Percentiles rank a stretch among this genome's conserved stretches.
phyloP scores from a whole-genome alignment of 257 asterid genomes.

The Penstemon eatonii region DNA sequence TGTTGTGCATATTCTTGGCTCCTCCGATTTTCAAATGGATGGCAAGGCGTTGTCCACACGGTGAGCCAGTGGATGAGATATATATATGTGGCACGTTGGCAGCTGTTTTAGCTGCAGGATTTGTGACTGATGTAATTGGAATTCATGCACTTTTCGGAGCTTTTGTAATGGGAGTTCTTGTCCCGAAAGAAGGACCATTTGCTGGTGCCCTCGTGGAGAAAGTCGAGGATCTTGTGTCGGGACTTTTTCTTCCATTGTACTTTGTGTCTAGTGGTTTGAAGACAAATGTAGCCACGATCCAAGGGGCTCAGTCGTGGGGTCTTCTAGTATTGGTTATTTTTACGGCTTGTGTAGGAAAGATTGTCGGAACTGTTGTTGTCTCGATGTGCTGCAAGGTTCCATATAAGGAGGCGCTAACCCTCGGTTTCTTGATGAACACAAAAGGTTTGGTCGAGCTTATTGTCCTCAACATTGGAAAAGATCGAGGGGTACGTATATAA shows the following conservation, averaged over 20 bases:
- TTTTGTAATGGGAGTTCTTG: constrained; percentile 52
- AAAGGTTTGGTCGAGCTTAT: constrained; percentile 53
- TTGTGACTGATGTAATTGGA: constrained; percentile 51
- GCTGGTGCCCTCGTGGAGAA: constrained; percentile 46
- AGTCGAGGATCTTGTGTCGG: constrained; percentile 45
- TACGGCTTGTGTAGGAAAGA: constrained; percentile 51
- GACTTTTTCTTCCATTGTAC: constrained; percentile 50
- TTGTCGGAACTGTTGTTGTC: constrained; percentile 42
- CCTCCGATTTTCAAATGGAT: constrained; percentile 51
- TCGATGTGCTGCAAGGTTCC: constrained; percentile 43
- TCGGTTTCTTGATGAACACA: constrained; percentile 61
- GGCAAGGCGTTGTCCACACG: constrained; percentile 43
- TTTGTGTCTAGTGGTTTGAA: constrained; percentile 52
- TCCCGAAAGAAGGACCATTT: constrained; percentile 49
- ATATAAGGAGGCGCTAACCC: constrained; percentile 43
- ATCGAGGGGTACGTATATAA: constrained; percentile 36
- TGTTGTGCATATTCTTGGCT: constrained; percentile 31
- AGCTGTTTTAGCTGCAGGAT: constrained; percentile 48
- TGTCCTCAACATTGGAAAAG: constrained; percentile 55
- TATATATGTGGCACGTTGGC: constrained; percentile 50
- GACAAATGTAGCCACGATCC: constrained; percentile 46
- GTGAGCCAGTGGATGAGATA: constrained; percentile 51
- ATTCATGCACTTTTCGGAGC: constrained; percentile 62
- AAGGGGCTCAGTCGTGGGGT: constrained; percentile 59
- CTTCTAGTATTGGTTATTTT: constrained; percentile 47